phyloP scores from a whole-genome alignment of 2,329 filamentous ascomycete species.

The Fonsecaea erecta region DNA sequence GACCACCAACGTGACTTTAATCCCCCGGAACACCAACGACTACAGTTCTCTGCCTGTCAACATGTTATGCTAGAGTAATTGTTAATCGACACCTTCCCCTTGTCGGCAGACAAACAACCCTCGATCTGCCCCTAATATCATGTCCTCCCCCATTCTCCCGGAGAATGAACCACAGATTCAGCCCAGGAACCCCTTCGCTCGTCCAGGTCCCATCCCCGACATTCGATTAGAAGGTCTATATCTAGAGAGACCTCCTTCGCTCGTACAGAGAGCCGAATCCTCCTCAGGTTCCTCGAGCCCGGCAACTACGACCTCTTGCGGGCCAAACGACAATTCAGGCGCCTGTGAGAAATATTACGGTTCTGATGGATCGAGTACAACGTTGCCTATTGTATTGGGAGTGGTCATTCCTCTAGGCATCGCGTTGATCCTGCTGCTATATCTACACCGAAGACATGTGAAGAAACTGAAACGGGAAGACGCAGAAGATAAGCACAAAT shows the following conservation, averaged over 20 bases:
- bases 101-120: conserved; percentile 1
- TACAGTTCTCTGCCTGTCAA: conserved; percentile 4
- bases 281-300: conserved; percentile 17
- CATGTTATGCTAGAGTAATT: conserved; percentile 20
- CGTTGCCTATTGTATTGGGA: conserved; percentile 70
- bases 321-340: conserved; percentile 25
- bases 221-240: conserved; percentile 31
- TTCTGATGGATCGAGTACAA: conserved; percentile 53
- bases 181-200: conserved; percentile 29
- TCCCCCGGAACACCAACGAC: not conserved
- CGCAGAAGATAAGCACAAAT: conserved; percentile 81
- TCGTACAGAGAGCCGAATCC: conserved; percentile 29
- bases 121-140: conserved; percentile 7
- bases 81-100: conserved; percentile 7
- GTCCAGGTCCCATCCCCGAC: conserved; percentile 36
- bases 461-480: conserved; percentile 77
- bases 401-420: conserved; percentile 75
- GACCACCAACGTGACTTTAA: conserved; percentile 18
- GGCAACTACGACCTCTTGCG: conserved; percentile 24
- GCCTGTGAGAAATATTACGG: conserved; percentile 27
- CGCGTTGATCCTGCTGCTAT: conserved; percentile 70
- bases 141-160: conserved; percentile 26
- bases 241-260: conserved; percentile 24
- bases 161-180: conserved; percentile 33
- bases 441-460: conserved; percentile 78